Base-by-base conservation (phyloP, 352 stramenopile species). In the Plasmopara viticola region DNA sequence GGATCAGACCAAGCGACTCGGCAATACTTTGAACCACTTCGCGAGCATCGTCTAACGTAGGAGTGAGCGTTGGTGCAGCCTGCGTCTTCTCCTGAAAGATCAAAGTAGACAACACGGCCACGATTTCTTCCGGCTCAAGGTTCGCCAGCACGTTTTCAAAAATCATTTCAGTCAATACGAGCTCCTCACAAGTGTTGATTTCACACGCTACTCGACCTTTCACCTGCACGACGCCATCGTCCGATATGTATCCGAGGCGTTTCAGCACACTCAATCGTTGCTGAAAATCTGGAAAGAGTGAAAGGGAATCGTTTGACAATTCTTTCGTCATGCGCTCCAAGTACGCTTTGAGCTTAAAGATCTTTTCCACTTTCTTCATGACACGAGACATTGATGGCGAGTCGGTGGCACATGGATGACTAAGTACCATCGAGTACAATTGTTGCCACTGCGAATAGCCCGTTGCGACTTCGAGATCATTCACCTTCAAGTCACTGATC, bases 151-250 rank as follows among this genome's bases (percentile, higher is more conserved):
- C 86, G 46, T 98, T 98, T 63, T 98, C 94, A 64, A 99, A 99
- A 31, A 99, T 95, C 82, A 99, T 97, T 72, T 99, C 97, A 0
- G 96, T 99, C 14, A 98, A 74, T 53, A 99, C 89, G 9, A 99
- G 72, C 52, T 98, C 96, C 55, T 99, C 94, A 56, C 94, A 98
- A 4, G 94, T 98, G 74, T 98, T 98, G 42, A 99, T 93, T 75
- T 99, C 96, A 57, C 95, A 99, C 2, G 95, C 96, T 9, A 99
- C 96, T 18, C 96, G 83, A 15, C 97, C 97, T 65, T 99, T 99
- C 31, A 90, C 75, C 47, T 96, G 87, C 33, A 99, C 94, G 10
- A 92, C 76, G 13, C 80, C 79, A 46, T 89, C 83, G 1, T 78
- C 64, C 0, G 83, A 92, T 44, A 98, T 87, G 74, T 98, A 98